Base-by-base conservation (phyloP, 2,329 filamentous ascomycete genomes). In the Apiospora malaysiana region DNA sequence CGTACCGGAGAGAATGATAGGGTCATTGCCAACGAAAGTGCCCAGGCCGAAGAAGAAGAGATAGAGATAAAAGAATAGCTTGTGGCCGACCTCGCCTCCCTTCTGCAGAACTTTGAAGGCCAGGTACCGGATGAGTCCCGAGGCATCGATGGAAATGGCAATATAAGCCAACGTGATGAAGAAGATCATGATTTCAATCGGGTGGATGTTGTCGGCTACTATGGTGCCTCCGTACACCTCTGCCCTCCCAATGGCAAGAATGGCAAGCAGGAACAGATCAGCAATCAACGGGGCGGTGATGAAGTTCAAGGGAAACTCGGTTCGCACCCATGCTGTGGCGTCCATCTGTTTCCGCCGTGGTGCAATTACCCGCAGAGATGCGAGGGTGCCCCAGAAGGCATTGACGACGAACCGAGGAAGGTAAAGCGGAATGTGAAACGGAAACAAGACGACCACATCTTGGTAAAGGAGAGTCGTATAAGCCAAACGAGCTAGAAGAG, bases 151-250 rank as follows among this genome's bases (percentile, higher is more conserved):
- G 0, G 91, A 93, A 65, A 94, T 93, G 66, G 92, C 92, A 71
- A 94, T 93, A 75, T 94, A 94, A 2, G 92, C 92, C 59, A 93
- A 79, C 0, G 91, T 92, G 59, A 94, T 83, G 81, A 94, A 94
- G 81, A 94, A 94, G 21, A 85, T 81, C 90, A 94, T 93, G 72
- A 93, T 93, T 72, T 94, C 91, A 74, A 92, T 86, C 0, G 92
- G 92, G 2, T 84, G 84, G 74, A 94, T 94, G 76, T 90, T 84
- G 75, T 92, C 82, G 1, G 90, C 84, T 0, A 91, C 91, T 9
- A 92, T 79, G 0, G 89, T 93, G 1, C 92, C 92, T 75, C 89
- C 91, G n/a, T 87, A 83, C 0, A 94, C 90, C 80, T 94, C 92
- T 70, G 86, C 74, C 27, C 86, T 82, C 1, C 91, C 91, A 76